Evolutionary conservation across 306 rosid genomes (phyloP).

Genomic region (Lathyrus sativus): DNA sequence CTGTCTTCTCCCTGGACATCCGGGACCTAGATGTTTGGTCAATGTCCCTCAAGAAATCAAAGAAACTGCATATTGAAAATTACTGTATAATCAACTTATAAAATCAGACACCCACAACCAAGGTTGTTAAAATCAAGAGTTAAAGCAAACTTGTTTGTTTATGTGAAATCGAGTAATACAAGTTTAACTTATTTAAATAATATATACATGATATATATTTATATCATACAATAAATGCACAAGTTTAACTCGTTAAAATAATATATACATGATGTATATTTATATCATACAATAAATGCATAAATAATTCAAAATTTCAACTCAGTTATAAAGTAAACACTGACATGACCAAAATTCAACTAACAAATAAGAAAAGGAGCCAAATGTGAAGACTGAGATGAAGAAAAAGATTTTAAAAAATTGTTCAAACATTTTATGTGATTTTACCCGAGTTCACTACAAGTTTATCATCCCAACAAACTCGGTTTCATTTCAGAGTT

Average conservation of each 20-base stretch:
- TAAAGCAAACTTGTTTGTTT: not conserved
- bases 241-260: too few relatives aligned
- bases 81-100: conserved; percentile 31
- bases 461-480: not conserved
- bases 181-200: too few relatives aligned
- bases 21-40: conserved; percentile 83
- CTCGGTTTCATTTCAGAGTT: not conserved
- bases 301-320: not conserved
- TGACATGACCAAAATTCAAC: not conserved
- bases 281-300: too few relatives aligned
- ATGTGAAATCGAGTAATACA: too few relatives aligned
- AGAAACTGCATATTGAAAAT: conserved; percentile 59
- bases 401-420: not conserved
- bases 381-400: not conserved
- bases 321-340: not conserved
- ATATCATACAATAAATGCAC: too few relatives aligned
- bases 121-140: not conserved
- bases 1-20: conserved; percentile 95
- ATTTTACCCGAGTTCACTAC: not conserved
- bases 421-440: not conserved
- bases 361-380: not conserved
- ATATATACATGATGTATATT: too few relatives aligned
- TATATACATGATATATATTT: too few relatives aligned
- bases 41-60: conserved; percentile 87
- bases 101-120: conserved; percentile 19